phyloP scores from a whole-genome alignment of 495 filamentous ascomycete species.

The Hypoxylon crocopeplum region DNA sequence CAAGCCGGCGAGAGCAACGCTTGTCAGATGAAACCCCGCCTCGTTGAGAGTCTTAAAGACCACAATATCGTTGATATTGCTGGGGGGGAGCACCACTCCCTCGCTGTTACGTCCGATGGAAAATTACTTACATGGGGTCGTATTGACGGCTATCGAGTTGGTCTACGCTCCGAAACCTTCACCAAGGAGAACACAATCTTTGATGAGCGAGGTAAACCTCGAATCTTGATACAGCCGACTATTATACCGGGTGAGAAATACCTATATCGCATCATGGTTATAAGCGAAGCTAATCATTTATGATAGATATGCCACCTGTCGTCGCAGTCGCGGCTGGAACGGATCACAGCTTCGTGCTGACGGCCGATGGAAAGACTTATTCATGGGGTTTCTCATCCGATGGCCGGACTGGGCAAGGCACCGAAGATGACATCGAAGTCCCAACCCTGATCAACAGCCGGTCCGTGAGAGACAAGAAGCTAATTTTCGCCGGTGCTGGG shows the following conservation, averaged over 20 bases:
- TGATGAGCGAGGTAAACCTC: slow-evolving; percentile 57
- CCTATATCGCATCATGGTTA: neutral
- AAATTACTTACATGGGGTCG: slow-evolving; percentile 74
- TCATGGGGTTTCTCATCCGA: slow-evolving; percentile 73
- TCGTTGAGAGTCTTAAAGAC: slow-evolving; percentile 54
- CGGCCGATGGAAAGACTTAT: slow-evolving; percentile 65
- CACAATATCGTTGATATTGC: slow-evolving; percentile 59
- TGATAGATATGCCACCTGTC: slow-evolving; percentile 34
- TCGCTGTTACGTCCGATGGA: slow-evolving; percentile 67
- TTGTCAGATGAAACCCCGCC: slow-evolving; percentile 41
- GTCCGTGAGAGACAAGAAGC: slow-evolving; percentile 63
- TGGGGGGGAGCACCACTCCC: slow-evolving; percentile 72
- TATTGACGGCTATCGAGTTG: slow-evolving; percentile 67
- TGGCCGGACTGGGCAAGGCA: slow-evolving; percentile 72
- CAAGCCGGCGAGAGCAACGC: slow-evolving; percentile 70
- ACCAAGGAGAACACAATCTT: slow-evolving; percentile 60
- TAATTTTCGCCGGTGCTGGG: slow-evolving; percentile 66
- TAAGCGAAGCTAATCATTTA: neutral
- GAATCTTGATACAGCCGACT: slow-evolving; percentile 62
- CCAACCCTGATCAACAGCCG: slow-evolving; percentile 69
- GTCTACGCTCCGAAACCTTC: slow-evolving; percentile 59
- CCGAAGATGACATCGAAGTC: slow-evolving; percentile 60
- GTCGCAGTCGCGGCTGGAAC: slow-evolving; percentile 56
- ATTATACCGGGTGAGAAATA: slow-evolving; percentile 31
- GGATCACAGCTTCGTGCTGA: slow-evolving; percentile 68